Percentiles rank a stretch among this genome's conserved stretches.
Evolutionary conservation across 805 yeast species (phyloP).

Genomic region (Metschnikowia amazonensis): DNA sequence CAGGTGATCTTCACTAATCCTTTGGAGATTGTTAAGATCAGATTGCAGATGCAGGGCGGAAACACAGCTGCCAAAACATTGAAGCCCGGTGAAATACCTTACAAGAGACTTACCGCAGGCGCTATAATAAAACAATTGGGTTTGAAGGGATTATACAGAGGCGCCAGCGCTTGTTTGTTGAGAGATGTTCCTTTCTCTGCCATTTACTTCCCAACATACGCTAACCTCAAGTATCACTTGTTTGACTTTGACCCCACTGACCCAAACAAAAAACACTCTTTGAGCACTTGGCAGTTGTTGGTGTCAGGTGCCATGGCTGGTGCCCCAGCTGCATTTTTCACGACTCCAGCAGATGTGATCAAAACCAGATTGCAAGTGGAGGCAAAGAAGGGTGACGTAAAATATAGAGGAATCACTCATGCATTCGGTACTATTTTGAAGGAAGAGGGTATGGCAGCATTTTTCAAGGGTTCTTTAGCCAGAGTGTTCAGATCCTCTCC

Average conservation of each 20-base stretch:
- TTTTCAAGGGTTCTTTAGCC: slow-evolving; percentile 96
- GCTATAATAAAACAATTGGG: slow-evolving; percentile 78
- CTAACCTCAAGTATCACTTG: slow-evolving; percentile 78
- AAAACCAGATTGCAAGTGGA: slow-evolving; percentile 92
- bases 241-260: slow-evolving; percentile 79
- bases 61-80: slow-evolving; percentile 34
- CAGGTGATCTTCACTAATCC: slow-evolving; percentile 97
- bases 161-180: slow-evolving; percentile 84
- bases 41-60: slow-evolving; percentile 95
- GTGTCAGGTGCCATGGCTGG: slow-evolving; percentile 93
- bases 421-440: slow-evolving; percentile 68
- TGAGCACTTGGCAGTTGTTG: slow-evolving; percentile 80
- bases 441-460: slow-evolving; percentile 83
- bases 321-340: slow-evolving; percentile 94
- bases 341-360: slow-evolving; percentile 96
- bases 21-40: slow-evolving; percentile 88
- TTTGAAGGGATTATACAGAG: slow-evolving; percentile 80
- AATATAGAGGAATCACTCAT: slow-evolving; percentile 71
- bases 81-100: slow-evolving; percentile 38
- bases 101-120: slow-evolving; percentile 51
- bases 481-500: slow-evolving; percentile 94
- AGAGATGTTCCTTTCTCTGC: slow-evolving; percentile 97
- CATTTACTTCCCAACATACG: slow-evolving; percentile 94
- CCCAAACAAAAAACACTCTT: slow-evolving; percentile 51
- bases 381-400: slow-evolving; percentile 69